phyloP scores from a whole-genome alignment of 331 rosid species.

The Phaseolus coccineus region DNA sequence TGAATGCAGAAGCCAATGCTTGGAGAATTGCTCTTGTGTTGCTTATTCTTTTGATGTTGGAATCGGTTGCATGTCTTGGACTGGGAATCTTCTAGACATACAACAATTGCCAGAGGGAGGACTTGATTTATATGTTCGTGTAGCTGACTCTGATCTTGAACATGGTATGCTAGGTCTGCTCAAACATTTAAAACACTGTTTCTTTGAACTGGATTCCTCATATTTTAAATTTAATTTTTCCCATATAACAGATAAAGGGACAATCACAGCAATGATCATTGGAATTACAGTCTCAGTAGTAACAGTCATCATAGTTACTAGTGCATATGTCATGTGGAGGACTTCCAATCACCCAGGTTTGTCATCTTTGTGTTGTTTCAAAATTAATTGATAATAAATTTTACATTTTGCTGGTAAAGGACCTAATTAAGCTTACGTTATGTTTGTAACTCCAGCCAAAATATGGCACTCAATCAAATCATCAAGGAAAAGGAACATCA shows the following conservation, averaged over 20 bases:
- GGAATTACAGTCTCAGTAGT: background rate
- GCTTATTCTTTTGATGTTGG: constrained; percentile 43
- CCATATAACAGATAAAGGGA: background rate
- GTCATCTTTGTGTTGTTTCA: background rate
- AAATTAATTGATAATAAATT: background rate
- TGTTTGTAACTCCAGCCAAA: background rate
- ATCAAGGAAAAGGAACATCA: background rate
- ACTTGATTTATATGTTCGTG: constrained; percentile 42
- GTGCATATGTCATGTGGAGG: constrained; percentile 27
- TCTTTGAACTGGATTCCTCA: background rate
- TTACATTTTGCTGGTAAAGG: background rate
- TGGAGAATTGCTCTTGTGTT: constrained; percentile 48
- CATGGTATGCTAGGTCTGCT: background rate
- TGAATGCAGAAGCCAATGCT: constrained; percentile 45
- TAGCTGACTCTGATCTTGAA: constrained; percentile 36
- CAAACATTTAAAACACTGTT: background rate
- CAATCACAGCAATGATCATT: background rate
- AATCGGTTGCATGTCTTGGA: constrained; percentile 52
- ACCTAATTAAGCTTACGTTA: background rate
- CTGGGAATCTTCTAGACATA: constrained; percentile 27
- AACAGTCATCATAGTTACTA: background rate
- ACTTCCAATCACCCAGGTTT: background rate
- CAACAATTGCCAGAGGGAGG: constrained; percentile 32
- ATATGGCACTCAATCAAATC: background rate
- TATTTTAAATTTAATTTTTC: background rate